These are phyloP conservation scores for Solanum bulbocastanum DNA, from an alignment of 257 asterid genomes.

Conservation along the genomic window DNA sequence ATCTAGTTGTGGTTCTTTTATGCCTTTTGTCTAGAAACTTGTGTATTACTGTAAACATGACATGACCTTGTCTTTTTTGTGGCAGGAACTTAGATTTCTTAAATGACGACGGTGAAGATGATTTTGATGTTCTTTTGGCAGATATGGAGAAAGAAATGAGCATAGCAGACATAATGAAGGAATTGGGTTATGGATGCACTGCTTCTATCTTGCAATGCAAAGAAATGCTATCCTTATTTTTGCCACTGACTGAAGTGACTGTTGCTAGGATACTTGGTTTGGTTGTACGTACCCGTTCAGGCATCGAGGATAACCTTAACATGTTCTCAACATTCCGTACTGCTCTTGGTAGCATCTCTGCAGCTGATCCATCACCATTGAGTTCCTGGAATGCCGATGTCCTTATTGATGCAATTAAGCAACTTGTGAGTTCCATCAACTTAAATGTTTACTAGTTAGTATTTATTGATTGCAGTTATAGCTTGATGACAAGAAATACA, in stretches of 20 bases:
- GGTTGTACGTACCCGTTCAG: conserved; percentile 51
- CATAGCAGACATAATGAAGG: conserved; percentile 85
- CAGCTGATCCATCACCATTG: conserved; percentile 37
- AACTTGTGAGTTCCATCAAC: conserved; percentile 54
- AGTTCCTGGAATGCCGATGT: conserved; percentile 72
- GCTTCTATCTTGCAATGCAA: conserved; percentile 64
- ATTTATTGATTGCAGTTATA: neutral
- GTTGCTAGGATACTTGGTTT: conserved; percentile 80
- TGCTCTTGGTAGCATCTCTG: conserved; percentile 51
- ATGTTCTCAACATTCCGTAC: conserved; percentile 57
- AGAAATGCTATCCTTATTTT: conserved; percentile 65
- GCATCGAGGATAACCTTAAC: conserved; percentile 67
- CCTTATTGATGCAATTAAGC: conserved; percentile 78
- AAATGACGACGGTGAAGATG: conserved; percentile 54
- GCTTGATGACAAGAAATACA: neutral
- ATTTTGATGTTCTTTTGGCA: conserved; percentile 80
- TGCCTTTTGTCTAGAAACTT: neutral
- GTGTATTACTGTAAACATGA: neutral
- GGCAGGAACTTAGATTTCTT: conserved; percentile 52
- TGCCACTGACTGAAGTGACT: conserved; percentile 66
- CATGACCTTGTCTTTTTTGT: conserved; percentile 9
- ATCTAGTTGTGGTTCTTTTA: neutral
- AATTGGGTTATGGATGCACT: conserved; percentile 93
- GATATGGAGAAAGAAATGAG: conserved; percentile 95
- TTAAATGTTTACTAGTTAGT: neutral